Evolutionary conservation across 179 eudicot species (phyloP).

Genomic region (Corrigiola litoralis): DNA sequence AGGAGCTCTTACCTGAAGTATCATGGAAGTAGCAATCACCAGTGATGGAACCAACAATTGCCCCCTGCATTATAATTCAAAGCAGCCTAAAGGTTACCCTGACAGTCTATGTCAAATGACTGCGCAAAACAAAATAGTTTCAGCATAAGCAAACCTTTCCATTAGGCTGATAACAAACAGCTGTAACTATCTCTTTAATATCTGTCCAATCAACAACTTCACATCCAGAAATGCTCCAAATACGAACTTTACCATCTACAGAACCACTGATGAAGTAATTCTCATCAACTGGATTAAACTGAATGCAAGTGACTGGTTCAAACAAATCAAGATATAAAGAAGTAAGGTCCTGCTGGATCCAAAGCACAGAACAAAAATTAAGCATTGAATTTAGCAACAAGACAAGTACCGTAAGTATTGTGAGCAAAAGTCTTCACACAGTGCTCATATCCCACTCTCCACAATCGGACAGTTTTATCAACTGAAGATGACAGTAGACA

Average conservation of each 20-base stretch:
- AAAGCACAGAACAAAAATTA: background rate
- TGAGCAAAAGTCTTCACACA: constrained; percentile 72
- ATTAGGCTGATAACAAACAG: constrained; percentile 68
- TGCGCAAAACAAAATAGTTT: background rate
- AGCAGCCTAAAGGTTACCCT: background rate
- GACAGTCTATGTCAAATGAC: background rate
- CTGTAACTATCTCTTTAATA: constrained; percentile 79
- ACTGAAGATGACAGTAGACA: constrained; percentile 82
- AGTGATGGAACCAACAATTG: constrained; percentile 62
- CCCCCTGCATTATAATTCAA: constrained; percentile 42
- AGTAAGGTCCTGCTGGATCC: constrained; percentile 4
- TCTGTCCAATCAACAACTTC: constrained; percentile 83
- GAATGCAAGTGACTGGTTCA: constrained; percentile 76
- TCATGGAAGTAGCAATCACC: constrained; percentile 70
- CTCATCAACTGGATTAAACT: constrained; percentile 79
- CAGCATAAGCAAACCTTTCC: constrained; percentile 58
- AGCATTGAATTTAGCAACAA: background rate
- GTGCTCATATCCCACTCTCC: constrained; percentile 63
- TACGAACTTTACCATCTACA: constrained; percentile 86
- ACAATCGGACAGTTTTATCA: constrained; percentile 82
- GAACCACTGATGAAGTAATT: constrained; percentile 84
- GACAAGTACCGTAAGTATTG: constrained; percentile 61
- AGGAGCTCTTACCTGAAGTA: constrained; percentile 40
- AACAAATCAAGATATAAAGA: constrained; percentile 10
- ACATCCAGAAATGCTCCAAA: constrained; percentile 60